Evolutionary conservation across 1,284 basidiomycete species (phyloP).

Genomic region (Fistulinella cinereoalba): DNA sequence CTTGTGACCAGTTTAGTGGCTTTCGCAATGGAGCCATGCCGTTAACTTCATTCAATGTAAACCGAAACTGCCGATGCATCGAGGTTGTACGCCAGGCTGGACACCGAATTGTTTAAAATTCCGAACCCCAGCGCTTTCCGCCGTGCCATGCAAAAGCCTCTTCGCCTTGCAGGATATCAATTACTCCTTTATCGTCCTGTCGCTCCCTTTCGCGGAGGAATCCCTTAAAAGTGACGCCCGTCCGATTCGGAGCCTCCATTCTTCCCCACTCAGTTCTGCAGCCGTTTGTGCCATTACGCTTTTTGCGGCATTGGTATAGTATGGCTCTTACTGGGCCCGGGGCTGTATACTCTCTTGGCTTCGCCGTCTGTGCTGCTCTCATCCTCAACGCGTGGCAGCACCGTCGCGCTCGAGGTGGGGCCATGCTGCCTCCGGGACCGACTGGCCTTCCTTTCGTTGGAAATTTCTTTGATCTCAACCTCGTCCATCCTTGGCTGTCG

Average conservation of each 20-base stretch:
- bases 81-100: not conserved
- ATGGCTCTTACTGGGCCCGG: not conserved
- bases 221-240: not conserved
- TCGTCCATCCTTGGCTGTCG: constrained; percentile 26
- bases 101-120: not conserved
- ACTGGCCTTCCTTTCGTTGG: constrained; percentile 29
- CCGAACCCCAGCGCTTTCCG: not conserved
- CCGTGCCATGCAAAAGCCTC: too few species aligned
- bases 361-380: constrained; percentile 8
- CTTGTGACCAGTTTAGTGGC: not conserved
- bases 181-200: not conserved
- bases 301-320: not conserved
- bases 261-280: not conserved
- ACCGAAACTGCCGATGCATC: not conserved
- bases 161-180: not conserved
- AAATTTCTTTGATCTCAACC: constrained; percentile 19
- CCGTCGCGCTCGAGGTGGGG: constrained; percentile 11
- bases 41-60: not conserved
- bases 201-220: not conserved
- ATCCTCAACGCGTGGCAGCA: constrained; percentile 15
- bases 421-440: constrained; percentile 32
- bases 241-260: not conserved
- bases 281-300: not conserved
- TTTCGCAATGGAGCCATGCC: not conserved
- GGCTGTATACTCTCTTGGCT: constrained; percentile 5